Evolutionary conservation across 139 green algal species (phyloP), one percentile per base, ranked within the genome.

Genomic region (Bryopsis sp.): DNA sequence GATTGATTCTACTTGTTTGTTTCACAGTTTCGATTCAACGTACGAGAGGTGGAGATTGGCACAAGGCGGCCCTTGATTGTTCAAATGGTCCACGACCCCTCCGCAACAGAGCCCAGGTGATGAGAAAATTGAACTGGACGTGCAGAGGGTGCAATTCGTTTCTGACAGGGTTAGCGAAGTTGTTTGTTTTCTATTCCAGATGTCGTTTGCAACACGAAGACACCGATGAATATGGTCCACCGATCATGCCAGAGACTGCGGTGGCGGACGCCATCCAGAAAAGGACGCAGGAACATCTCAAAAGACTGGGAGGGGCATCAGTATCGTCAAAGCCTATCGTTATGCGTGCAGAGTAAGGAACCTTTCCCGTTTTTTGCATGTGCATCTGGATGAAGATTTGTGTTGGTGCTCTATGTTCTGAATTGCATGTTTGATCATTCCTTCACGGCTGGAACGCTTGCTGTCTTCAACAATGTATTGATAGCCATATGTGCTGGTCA

Each of bases 11-110:
- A n/a, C n/a, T n/a, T n/a, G 11, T 61, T 22, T 61, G 48, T 61
- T 67, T 7, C 62, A 57, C 72, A 90, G 80, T 96, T 95, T 62
- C 81, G 85, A 2, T 96, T 96, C 85, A 95, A 95, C 68, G 78
- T 96, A 7, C 72, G 80, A 0, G 86, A 92, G 69, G 87, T 91
- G 39, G 91, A 97, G 71, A 97, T 96, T 86, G 91, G 91, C 59
- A 95, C 90, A 0, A 76, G 88, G 7, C 79, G 88, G 3, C 88
- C 86, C 2, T 79, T 95, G 2, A 91, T 92, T 33, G 82, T 95
- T 1, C 83, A 89, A 59, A 92, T 91, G 84, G 72, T 90, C 38
- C 89, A 96, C 64, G 84, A 94, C 61, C 83, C 88, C 0, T 78
- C 74, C 7, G 87, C 85, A 1, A 50, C 77, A 22, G 78, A 89